A percentile compares a stretch with the other conserved stretches of the same genome.
Evolutionary conservation across 495 filamentous ascomycete genomes (phyloP).

Genomic region (Pseudomonodictys pantanalensis): DNA sequence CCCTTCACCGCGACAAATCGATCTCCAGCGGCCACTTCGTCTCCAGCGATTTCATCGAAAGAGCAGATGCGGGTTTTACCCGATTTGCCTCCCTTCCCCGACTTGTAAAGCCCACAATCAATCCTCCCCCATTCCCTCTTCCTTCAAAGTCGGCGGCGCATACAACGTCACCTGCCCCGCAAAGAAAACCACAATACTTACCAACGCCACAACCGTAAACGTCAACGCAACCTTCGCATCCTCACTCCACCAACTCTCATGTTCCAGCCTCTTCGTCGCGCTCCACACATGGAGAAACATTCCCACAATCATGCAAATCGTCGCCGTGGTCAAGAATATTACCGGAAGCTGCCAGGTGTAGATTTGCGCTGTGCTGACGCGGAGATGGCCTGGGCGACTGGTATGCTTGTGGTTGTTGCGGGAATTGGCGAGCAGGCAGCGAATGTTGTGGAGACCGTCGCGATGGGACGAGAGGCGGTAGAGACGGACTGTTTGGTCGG

Average conservation of each 20-base stretch:
- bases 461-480: constrained; percentile 34
- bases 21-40: too few relatives aligned
- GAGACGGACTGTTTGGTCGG: constrained; percentile 35
- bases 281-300: constrained; percentile 37
- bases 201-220: constrained; percentile 9
- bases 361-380: constrained; percentile 24
- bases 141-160: too few relatives aligned
- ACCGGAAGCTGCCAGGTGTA: constrained; percentile 37
- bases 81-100: too few relatives aligned
- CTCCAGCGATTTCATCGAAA: too few relatives aligned
- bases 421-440: constrained; percentile 21
- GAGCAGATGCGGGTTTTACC: too few relatives aligned
- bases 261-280: constrained; percentile 5
- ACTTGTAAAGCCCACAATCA: too few relatives aligned
- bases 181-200: constrained; percentile 16
- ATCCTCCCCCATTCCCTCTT: too few relatives aligned
- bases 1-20: too few relatives aligned
- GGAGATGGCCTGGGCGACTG: constrained; percentile 13
- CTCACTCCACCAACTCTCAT: constrained; percentile 16
- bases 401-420: background rate
- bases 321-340: constrained; percentile 30
- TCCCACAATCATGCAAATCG: constrained; percentile 33
- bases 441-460: constrained; percentile 23
- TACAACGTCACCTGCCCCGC: constrained; percentile 14
- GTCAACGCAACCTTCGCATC: constrained; percentile 19